These are phyloP conservation scores for Ormosia semicastrata DNA, from an alignment of 306 rosid species.

Conservation along the genomic window DNA sequence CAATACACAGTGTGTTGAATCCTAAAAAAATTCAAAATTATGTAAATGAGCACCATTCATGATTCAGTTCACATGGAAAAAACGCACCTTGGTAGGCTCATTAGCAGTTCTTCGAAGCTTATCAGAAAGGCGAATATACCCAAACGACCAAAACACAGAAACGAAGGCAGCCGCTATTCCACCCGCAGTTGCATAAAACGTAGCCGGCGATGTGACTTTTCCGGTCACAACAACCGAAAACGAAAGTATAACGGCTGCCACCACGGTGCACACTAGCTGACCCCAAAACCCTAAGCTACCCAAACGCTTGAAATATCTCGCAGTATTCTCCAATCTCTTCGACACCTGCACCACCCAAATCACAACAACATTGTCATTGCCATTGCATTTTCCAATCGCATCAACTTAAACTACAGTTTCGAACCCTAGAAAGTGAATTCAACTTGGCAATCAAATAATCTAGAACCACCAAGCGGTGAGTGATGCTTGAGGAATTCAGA, in stretches of 20 bases:
- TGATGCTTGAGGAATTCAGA: not conserved
- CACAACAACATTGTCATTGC: not conserved
- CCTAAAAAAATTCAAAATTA: no score
- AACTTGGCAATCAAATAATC: not conserved
- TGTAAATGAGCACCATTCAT: not conserved
- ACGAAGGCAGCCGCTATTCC: slow-evolving; percentile 91
- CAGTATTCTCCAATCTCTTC: slow-evolving; percentile 81
- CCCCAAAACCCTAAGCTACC: slow-evolving; percentile 97
- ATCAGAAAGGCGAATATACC: slow-evolving; percentile 90
- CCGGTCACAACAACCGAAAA: slow-evolving; percentile 84
- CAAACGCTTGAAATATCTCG: slow-evolving; percentile 88
- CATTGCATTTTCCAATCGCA: not conserved
- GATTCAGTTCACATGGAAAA: not conserved
- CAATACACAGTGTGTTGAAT: not conserved
- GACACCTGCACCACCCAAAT: slow-evolving; percentile 65
- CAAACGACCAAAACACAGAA: slow-evolving; percentile 96
- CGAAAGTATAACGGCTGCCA: slow-evolving; percentile 90
- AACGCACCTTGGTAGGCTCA: slow-evolving; percentile 80
- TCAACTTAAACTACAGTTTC: not conserved
- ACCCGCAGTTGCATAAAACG: slow-evolving; percentile 90
- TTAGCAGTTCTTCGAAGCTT: slow-evolving; percentile 75
- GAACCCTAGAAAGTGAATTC: slow-evolving; percentile 28
- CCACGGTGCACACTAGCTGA: slow-evolving; percentile 83
- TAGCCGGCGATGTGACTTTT: slow-evolving; percentile 77
- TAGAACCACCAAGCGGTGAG: not conserved